phyloP scores from a whole-genome alignment of 2,329 filamentous ascomycete genomes.

The Aspergillus ochraceus region DNA sequence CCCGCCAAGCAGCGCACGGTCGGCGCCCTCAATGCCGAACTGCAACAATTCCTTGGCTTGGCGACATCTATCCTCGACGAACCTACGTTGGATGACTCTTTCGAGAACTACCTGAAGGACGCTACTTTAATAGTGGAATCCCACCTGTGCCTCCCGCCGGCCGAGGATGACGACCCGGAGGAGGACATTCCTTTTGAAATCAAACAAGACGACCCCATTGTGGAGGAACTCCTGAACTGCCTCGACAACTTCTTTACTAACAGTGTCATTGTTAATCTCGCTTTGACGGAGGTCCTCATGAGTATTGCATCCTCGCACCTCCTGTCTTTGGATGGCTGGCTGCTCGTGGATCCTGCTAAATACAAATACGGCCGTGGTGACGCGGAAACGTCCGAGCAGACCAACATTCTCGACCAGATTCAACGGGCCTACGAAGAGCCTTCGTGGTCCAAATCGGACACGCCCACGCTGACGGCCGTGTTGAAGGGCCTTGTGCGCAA shows the following conservation, averaged over 20 bases:
- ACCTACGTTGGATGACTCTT: conserved; percentile 42
- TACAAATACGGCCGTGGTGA: conserved; percentile 51
- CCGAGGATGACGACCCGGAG: conserved; percentile 27
- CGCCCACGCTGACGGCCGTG: conserved; percentile 52
- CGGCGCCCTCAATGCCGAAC: conserved; percentile 42
- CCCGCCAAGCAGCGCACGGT: conserved; percentile 34
- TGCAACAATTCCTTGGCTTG: conserved; percentile 39
- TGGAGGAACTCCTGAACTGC: conserved; percentile 55
- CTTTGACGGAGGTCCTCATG: conserved; percentile 78
- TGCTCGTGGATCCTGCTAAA: conserved; percentile 69
- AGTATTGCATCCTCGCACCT: conserved; percentile 82
- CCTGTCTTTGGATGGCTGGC: conserved; percentile 86
- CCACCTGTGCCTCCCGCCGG: conserved; percentile 33
- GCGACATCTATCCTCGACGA: conserved; percentile 40
- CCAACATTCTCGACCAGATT: conserved; percentile 30
- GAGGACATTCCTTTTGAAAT: conserved; percentile 65
- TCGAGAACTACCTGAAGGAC: conserved; percentile 46
- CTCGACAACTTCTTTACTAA: conserved; percentile 84
- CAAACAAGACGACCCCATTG: conserved; percentile 61
- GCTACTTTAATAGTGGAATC: conserved; percentile 54
- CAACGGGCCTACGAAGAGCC: conserved; percentile 43
- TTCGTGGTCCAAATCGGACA: conserved; percentile 50
- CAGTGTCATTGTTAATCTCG: conserved; percentile 85
- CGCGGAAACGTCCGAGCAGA: conserved; percentile 26
- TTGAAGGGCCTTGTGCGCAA: conserved; percentile 64